Percentiles rank a stretch among this genome's conserved stretches.
Evolutionary conservation across 805 yeast genomes (phyloP).

Genomic region (Starmerella bombi): DNA sequence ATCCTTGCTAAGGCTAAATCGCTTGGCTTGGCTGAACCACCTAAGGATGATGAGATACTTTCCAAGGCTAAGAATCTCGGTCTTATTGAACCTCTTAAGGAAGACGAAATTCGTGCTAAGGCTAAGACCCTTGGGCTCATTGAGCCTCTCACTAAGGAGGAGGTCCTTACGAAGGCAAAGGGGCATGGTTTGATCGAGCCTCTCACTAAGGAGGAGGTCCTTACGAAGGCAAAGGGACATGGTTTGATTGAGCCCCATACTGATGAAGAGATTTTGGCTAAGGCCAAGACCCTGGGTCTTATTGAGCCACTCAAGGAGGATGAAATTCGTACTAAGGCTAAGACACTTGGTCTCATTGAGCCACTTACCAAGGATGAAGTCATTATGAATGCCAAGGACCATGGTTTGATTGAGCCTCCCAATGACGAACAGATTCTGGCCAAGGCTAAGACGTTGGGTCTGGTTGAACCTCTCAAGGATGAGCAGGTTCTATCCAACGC

Average conservation of each 20-base stretch:
- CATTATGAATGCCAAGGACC: conserved; percentile 3
- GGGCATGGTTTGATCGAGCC: conserved; percentile 12
- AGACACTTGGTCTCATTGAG: conserved; percentile 18
- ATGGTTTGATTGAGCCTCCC: conserved; percentile 18
- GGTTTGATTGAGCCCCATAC: conserved; percentile 12
- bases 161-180: conserved; percentile 10
- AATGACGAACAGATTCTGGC: conserved; percentile 4
- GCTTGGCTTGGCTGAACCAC: conserved; percentile 22
- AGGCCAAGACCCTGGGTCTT: conserved; percentile 21
- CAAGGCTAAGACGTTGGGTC: conserved; percentile 15
- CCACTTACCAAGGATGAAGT: conserved; percentile 24
- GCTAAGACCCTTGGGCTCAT: conserved; percentile 23
- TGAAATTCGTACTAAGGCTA: conserved; percentile 21
- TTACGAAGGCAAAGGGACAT: conserved; percentile 5
- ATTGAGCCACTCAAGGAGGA: conserved; percentile 37
- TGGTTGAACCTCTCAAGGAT: conserved; percentile 13
- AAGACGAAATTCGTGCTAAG: conserved; percentile 34
- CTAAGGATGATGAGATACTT: conserved; percentile 21
- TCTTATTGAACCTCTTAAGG: conserved; percentile 49
- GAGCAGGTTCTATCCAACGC: conserved; percentile 18
- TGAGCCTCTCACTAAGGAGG: conserved; percentile 7
- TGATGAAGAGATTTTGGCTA: conserved; percentile 5
- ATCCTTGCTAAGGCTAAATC: conserved; percentile 14
- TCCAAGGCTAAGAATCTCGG: conserved; percentile 63
- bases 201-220: conserved; percentile 7